Base-by-base conservation (phyloP, 257 asterid species). In the Nicotiana otophora region DNA sequence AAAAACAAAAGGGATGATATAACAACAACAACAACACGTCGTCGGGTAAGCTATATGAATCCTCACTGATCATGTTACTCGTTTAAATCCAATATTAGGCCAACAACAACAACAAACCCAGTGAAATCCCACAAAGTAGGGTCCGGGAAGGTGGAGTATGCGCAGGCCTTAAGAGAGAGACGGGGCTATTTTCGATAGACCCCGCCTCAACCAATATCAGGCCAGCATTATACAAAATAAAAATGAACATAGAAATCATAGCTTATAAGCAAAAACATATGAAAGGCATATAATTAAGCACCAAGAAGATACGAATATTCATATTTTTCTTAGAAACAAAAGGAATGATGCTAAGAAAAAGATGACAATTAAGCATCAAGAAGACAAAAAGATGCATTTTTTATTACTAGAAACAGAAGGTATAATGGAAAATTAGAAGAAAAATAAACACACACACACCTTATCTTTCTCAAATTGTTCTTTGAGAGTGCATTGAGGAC, bases 401-500 rank as follows among this genome's bases (percentile, higher is more conserved):
- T 19, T 67, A 63, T 4, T 31, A 5, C 23, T 39, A 57, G 9
- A 81, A 54, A 17, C 58, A 81, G 68, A 64, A 6, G 14, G 8
- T 31, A 39, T 20, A 10, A 28, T 3, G 5, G 19, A n/a, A 69
- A 16, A 11, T 16, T 15, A 60, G 77, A 70, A 67, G 33, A 31
- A 0, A 31, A 42, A 42, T 11, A 8, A 12, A 8, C 46, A 7
- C 48, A 69, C 62, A 66, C 84, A 57, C 75, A 93, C 99, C 97
- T 92, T 94, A 90, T 95, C 99, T 84, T 90, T 92, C 83, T 93
- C 99, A 83, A 91, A 93, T 82, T 91, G 89, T 84, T 92, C 99
- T 77, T 93, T 95, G 93, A 95, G 98, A 66, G 98, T 92, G 84
- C 89, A 90, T 77, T 92, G 93, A 85, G 99, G 99, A 12, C 99